Evolutionary conservation across 306 rosid genomes (phyloP).

Genomic region (Ziziphus jujuba): DNA sequence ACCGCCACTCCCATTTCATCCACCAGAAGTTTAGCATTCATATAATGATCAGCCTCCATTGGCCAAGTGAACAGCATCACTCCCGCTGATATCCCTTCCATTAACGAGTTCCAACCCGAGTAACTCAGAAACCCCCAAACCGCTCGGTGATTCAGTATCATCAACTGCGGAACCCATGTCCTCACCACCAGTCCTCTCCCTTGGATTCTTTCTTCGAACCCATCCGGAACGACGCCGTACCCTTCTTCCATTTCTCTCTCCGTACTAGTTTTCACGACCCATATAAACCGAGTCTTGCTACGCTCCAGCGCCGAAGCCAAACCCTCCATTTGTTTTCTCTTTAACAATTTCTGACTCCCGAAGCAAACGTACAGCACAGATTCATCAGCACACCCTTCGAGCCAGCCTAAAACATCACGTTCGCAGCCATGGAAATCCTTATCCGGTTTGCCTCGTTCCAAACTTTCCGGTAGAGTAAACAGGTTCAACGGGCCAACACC

Average conservation of each 20-base stretch:
- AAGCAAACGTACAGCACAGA: conserved; percentile 70
- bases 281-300: conserved; percentile 40
- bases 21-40: conserved; percentile 52
- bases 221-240: conserved; percentile 33
- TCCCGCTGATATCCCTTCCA: conserved; percentile 49
- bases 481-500: conserved; percentile 45
- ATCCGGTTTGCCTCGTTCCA: background rate
- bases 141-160: conserved; percentile 41
- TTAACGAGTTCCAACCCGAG: conserved; percentile 67
- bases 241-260: conserved; percentile 20
- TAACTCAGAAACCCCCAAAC: conserved; percentile 62
- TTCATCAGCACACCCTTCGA: conserved; percentile 46
- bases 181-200: conserved; percentile 44
- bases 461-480: background rate
- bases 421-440: background rate
- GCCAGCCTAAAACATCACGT: conserved; percentile 35
- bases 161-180: conserved; percentile 53
- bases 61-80: conserved; percentile 66
- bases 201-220: conserved; percentile 50
- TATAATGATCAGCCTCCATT: conserved; percentile 74
- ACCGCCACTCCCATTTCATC: conserved; percentile 52
- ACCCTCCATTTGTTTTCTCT: conserved; percentile 45
- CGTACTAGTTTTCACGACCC: conserved; percentile 41
- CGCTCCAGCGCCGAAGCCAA: conserved; percentile 57
- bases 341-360: conserved; percentile 64